Conservation (phyloP, 2,329 filamentous ascomycete species). For the Diaporthe nobilis region DNA sequence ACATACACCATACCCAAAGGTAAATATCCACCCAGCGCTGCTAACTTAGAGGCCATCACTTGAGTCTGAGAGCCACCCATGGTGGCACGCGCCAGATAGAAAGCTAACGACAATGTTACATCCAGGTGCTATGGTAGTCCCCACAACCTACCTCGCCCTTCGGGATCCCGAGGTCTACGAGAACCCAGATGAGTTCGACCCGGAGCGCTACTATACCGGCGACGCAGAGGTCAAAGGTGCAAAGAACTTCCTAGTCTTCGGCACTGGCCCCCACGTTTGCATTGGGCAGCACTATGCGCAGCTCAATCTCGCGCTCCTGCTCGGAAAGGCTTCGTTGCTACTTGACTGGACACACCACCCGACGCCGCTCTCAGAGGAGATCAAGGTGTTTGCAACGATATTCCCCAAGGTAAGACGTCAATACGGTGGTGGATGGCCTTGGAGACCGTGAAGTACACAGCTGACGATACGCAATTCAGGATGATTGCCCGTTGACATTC, state of each 20-base stretch:
- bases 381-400: conserved; percentile 98
- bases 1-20: conserved; percentile 94
- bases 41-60: background rate
- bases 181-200: conserved; percentile 89
- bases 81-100: background rate
- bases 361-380: conserved; percentile 83
- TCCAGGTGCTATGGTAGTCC: conserved; percentile 88
- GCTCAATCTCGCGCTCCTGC: conserved; percentile 87
- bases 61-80: background rate
- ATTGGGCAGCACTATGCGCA: conserved; percentile 93
- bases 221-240: conserved; percentile 83
- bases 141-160: conserved; percentile 89
- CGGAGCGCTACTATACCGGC: conserved; percentile 85
- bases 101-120: background rate
- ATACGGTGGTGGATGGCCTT: conserved; percentile 58
- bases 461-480: conserved; percentile 63
- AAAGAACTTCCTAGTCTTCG: conserved; percentile 98
- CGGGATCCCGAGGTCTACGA: conserved; percentile 94
- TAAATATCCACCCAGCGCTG: background rate
- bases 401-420: conserved; percentile 82
- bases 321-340: conserved; percentile 89
- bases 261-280: conserved; percentile 96
- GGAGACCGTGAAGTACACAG: background rate
- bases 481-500: conserved; percentile 86
- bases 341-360: conserved; percentile 91